These are phyloP conservation scores for Corylus heterophylla DNA, from an alignment of 306 rosid genomes.

Conservation along the genomic window DNA sequence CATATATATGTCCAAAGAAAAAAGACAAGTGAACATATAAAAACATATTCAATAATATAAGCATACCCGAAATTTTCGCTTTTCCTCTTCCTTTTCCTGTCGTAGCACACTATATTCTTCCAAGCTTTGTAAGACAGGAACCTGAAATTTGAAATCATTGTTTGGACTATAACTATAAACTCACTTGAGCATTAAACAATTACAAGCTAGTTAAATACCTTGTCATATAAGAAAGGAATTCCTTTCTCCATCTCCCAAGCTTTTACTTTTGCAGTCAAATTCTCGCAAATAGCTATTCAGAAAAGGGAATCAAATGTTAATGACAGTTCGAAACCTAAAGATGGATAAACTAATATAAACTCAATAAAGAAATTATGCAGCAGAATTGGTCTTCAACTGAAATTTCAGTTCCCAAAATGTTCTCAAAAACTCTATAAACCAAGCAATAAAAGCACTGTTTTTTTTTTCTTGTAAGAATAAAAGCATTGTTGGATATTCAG, in stretches of 20 bases:
- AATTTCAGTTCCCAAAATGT: neutral
- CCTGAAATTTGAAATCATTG: constrained; percentile 44
- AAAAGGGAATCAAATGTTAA: constrained; percentile 17
- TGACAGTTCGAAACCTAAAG: constrained; percentile 5
- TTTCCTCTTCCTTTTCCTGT: constrained; percentile 76
- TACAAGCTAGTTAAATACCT: constrained; percentile 50
- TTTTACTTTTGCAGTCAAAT: constrained; percentile 70
- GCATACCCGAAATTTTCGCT: constrained; percentile 79
- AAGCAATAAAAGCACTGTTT: neutral
- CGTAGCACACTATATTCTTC: constrained; percentile 59
- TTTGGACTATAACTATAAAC: constrained; percentile 11
- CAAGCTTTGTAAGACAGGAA: constrained; percentile 53
- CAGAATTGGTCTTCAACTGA: neutral
- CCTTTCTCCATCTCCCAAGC: constrained; percentile 89
- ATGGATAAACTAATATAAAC: constrained; percentile 12
- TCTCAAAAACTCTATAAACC: neutral
- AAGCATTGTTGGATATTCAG: neutral
- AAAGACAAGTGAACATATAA: neutral
- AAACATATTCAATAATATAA: neutral
- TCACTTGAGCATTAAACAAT: neutral
- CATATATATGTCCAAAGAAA: constrained; percentile 5
- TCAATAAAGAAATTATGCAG: neutral
- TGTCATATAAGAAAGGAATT: constrained; percentile 81
- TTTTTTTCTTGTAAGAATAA: neutral
- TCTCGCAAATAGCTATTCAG: constrained; percentile 64